phyloP scores from a whole-genome alignment of 169 alveolate genomes.

The Haemoproteus tartakovskyi region DNA sequence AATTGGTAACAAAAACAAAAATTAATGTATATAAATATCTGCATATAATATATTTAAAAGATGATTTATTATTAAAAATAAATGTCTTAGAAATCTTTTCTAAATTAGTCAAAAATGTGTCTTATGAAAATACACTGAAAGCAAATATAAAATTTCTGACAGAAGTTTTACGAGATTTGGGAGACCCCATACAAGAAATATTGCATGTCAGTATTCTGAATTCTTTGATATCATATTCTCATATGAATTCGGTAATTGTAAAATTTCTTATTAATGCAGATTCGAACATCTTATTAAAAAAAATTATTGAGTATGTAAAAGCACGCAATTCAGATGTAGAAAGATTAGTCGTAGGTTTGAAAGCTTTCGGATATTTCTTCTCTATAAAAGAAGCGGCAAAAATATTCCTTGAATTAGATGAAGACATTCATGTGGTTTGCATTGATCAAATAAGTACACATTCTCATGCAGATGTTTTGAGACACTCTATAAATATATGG shows the following conservation, averaged over 20 bases:
- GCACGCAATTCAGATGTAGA: slow-evolving; percentile 2
- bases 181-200: slow-evolving; percentile 6
- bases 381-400: slow-evolving; percentile 13
- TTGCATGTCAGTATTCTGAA: slow-evolving; percentile 39
- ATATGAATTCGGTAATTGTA: slow-evolving; percentile 4
- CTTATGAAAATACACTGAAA: neutral
- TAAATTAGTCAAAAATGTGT: slow-evolving; percentile 12
- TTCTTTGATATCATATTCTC: slow-evolving; percentile 30
- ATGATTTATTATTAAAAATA: slow-evolving; percentile 57
- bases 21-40: slow-evolving; percentile 54
- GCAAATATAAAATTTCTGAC: slow-evolving; percentile 15
- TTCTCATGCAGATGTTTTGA: slow-evolving; percentile 20
- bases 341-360: slow-evolving; percentile 47
- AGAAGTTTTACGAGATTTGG: slow-evolving; percentile 13
- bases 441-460: slow-evolving; percentile 46
- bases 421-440: slow-evolving; percentile 4
- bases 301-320: slow-evolving; percentile 11
- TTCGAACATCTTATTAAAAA: slow-evolving; percentile 23
- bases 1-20: slow-evolving; percentile 12
- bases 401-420: slow-evolving; percentile 4
- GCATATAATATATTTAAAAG: slow-evolving; percentile 24
- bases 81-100: slow-evolving; percentile 55
- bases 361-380: slow-evolving; percentile 44
- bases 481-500: slow-evolving; percentile 56
- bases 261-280: slow-evolving; percentile 9